Base-by-base conservation (phyloP, 345 rosid species). In the Mercurialis annua region DNA sequence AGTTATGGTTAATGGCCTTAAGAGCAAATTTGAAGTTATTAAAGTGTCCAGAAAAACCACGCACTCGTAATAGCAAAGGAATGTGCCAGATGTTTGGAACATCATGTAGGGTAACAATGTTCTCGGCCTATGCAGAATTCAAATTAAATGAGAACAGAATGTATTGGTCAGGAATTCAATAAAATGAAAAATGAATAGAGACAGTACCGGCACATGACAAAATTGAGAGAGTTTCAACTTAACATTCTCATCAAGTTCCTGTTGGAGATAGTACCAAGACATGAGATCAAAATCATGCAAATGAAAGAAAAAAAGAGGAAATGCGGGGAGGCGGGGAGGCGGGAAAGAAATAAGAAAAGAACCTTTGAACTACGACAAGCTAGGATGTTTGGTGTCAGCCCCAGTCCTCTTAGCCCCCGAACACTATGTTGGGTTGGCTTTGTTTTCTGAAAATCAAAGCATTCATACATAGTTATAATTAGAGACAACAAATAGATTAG, bases 341-440 rank as follows among this genome's bases (percentile, higher is more conserved):
- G 65, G 68, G 15, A 12, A 54, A 36, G 54, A 52, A 18, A 29
- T 14, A 20, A 21, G 21, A 30, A 48, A 31, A 27, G 57, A 74
- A 89, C 95, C 97, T 68, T 75, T 24, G 95, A 77, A 81, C 93
- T 91, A 51, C 99, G 91, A 80, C 99, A 94, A 77, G 93, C 99
- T 75, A 94, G 81, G 59, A 94, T 85, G 64, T 89, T 72, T 17
- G 99, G 99, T 23, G 85, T 78, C 89, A 94, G 76, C 57, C 99
- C 99, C 65, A 87, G 87, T 63, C 92, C 96, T 80, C 93, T 82
- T 14, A 94, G 80, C 64, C 86, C 90, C 31, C 89, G 77, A 73
- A 94, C 98, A 64, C 99, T 91, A 58, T 91, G 99, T 76, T 94
- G 99, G 14, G 99, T 94, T 52, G 99, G 99, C 78, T 94, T 94